phyloP scores from a whole-genome alignment of 2,329 filamentous ascomycete genomes.

The Ascochyta clinopodiicola region DNA sequence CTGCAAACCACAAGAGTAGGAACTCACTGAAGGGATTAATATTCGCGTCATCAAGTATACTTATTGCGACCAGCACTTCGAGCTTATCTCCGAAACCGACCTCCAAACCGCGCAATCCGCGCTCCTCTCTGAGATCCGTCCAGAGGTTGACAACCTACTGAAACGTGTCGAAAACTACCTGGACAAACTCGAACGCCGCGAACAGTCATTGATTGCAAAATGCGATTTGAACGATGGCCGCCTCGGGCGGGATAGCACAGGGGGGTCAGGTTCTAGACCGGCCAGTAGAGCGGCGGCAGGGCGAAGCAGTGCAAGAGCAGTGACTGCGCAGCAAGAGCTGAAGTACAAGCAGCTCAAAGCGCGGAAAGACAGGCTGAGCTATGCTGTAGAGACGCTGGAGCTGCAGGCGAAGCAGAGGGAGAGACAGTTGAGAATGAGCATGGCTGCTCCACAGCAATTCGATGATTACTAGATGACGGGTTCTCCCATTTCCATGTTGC shows the following conservation, averaged over 20 bases:
- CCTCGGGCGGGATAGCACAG: conserved; percentile 51
- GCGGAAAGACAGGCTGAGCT: conserved; percentile 84
- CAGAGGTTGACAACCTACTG: conserved; percentile 80
- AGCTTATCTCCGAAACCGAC: conserved; percentile 85
- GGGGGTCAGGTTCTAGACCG: conserved; percentile 32
- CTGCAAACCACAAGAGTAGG: conserved; percentile 67
- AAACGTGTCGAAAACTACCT: conserved; percentile 82
- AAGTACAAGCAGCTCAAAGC: conserved; percentile 74
- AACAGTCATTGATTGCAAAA: conserved; percentile 82
- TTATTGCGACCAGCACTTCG: conserved; percentile 73
- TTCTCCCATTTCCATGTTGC: background rate
- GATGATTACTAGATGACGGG: conserved; percentile 36
- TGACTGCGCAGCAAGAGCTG: conserved; percentile 58
- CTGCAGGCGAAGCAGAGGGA: conserved; percentile 82
- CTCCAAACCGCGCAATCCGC: conserved; percentile 82
- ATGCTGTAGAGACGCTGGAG: conserved; percentile 84
- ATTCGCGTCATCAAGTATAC: background rate
- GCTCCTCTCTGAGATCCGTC: conserved; percentile 87
- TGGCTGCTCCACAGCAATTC: conserved; percentile 61
- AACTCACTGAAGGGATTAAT: background rate
- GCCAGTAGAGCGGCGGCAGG: conserved; percentile 30
- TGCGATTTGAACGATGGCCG: conserved; percentile 82
- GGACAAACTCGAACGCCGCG: conserved; percentile 80
- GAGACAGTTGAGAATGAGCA: conserved; percentile 74
- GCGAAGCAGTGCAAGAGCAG: conserved; percentile 38